Percentiles rank a stretch among this genome's conserved stretches.
Conservation (phyloP, 1,284 basidiomycete genomes). For the Sporisorium iseilematis-ciliati region DNA sequence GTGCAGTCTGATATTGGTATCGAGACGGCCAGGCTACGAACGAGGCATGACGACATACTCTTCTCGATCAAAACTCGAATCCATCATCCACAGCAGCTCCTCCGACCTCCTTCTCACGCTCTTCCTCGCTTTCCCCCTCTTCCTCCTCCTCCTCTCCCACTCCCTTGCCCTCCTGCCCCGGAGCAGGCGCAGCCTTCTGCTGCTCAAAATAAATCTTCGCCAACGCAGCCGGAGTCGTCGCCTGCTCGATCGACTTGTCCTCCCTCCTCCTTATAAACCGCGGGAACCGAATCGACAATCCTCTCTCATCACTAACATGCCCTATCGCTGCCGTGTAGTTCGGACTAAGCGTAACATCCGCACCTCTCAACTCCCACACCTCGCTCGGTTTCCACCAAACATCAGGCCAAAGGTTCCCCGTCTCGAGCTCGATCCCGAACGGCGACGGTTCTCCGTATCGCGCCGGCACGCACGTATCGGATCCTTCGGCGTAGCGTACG, state of each 20-base stretch:
- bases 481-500: conserved; percentile 40
- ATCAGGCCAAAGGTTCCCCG: conserved; percentile 79
- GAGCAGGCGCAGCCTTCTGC: conserved; percentile 41
- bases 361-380: conserved; percentile 81
- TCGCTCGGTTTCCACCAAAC: conserved; percentile 81
- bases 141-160: conserved; percentile 20
- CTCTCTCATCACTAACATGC: conserved; percentile 76
- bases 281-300: conserved; percentile 72
- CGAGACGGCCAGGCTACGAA: no score
- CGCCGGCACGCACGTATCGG: conserved; percentile 36
- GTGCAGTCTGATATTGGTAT: no score
- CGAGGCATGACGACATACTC: no score
- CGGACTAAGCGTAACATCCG: conserved; percentile 84
- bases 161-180: conserved; percentile 14
- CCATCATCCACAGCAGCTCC: conserved; percentile 23
- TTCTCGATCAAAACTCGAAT: conserved; percentile 27
- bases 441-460: conserved; percentile 26
- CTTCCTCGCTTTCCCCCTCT: conserved; percentile 12
- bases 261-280: conserved; percentile 68
- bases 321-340: conserved; percentile 85
- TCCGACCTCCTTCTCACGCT: not conserved
- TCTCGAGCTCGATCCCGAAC: conserved; percentile 51
- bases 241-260: conserved; percentile 60
- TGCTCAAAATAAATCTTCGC: conserved; percentile 62
- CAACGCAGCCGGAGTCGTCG: conserved; percentile 52